phyloP scores from a whole-genome alignment of 495 filamentous ascomycete species.

The Aspergillus sclerotiicarbonarius region DNA sequence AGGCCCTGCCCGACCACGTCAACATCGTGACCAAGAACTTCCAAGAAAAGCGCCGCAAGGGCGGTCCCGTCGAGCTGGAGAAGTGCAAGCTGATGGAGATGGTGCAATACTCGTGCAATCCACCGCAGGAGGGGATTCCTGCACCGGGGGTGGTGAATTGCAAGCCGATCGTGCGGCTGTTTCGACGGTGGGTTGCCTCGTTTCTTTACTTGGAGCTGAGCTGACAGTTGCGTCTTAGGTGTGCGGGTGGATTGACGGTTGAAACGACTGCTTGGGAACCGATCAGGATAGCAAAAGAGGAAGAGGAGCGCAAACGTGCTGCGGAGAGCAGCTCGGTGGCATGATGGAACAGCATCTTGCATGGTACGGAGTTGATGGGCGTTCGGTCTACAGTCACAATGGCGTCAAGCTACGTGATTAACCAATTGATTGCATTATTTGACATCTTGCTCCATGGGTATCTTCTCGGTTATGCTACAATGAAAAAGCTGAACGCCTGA shows the following conservation, averaged over 20 bases:
- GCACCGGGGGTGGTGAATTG: constrained; percentile 62
- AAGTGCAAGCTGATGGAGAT: constrained; percentile 73
- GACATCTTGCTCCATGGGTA: constrained; percentile 32
- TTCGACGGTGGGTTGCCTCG: constrained; percentile 63
- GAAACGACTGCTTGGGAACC: constrained; percentile 82
- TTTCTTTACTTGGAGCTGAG: constrained; percentile 15
- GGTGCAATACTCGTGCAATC: constrained; percentile 77
- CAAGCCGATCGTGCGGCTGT: constrained; percentile 71
- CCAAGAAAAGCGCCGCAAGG: constrained; percentile 44
- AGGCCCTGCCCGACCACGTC: constrained; percentile 41
- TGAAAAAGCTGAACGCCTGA: constrained; percentile 26
- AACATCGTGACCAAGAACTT: constrained; percentile 42
- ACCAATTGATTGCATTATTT: constrained; percentile 10
- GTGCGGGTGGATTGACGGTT: constrained; percentile 69
- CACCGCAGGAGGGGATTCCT: constrained; percentile 53
- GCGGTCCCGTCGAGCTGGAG: constrained; percentile 52
- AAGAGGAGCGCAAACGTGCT: constrained; percentile 24
- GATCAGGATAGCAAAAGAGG: constrained; percentile 29
- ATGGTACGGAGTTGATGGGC: constrained; percentile 28
- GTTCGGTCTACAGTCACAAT: constrained; percentile 13
- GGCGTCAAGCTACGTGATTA: background rate
- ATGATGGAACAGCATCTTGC: constrained; percentile 11
- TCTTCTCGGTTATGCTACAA: constrained; percentile 36
- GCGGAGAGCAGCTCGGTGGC: constrained; percentile 9
- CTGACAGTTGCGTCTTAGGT: constrained; percentile 46